These are phyloP conservation scores for Gossypium ekmanianum DNA, from an alignment of 345 rosid genomes.

Conservation along the genomic window DNA sequence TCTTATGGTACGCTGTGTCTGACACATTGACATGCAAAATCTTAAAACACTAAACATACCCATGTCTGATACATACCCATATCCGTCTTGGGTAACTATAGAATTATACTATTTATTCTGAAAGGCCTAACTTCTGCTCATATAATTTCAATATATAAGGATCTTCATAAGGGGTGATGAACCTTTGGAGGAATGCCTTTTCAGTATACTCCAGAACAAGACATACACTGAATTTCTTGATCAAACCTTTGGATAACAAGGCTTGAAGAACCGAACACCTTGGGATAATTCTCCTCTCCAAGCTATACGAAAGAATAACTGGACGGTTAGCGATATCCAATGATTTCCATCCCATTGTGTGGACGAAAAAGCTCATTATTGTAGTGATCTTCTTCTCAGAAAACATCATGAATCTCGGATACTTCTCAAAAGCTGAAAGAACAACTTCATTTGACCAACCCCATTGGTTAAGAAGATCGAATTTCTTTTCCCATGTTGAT, in stretches of 20 bases:
- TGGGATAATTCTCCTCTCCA: constrained; percentile 2
- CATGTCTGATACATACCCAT: too few relatives aligned
- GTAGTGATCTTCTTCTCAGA: not conserved
- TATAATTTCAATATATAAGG: not conserved
- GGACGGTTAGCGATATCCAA: not conserved
- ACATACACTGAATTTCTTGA: not conserved
- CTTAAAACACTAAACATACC: too few relatives aligned
- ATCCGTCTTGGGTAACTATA: not conserved
- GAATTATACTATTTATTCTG: not conserved
- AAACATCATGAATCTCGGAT: constrained; percentile 1
- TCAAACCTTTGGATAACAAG: not conserved
- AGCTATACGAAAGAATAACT: not conserved
- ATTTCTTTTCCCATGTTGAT: not conserved
- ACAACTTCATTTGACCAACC: constrained; percentile 2
- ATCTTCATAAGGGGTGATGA: not conserved
- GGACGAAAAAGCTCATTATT: not conserved
- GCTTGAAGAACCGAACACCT: not conserved
- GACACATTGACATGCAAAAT: not conserved
- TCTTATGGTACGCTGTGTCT: not conserved
- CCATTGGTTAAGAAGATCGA: not conserved
- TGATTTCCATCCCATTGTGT: not conserved
- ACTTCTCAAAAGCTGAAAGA: constrained; percentile 2
- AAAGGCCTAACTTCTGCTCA: not conserved
- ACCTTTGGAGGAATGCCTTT: not conserved
- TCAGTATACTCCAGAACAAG: not conserved